Conservation (phyloP, 495 filamentous ascomycete genomes). For the Xylaria grammica region DNA sequence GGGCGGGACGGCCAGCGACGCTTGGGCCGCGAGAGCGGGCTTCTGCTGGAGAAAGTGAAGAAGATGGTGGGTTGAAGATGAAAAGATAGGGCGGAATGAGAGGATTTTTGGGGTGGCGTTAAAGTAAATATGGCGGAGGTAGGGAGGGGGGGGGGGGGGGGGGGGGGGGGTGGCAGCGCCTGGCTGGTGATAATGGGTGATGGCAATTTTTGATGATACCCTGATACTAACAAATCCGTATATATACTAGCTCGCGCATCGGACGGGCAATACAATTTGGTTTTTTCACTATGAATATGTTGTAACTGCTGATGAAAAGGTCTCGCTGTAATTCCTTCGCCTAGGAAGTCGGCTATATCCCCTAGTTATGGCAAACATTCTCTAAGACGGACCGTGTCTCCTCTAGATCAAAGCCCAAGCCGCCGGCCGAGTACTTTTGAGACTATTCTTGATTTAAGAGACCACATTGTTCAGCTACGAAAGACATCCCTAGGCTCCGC, state of each 20-base stretch:
- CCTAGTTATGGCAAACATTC: too few species aligned
- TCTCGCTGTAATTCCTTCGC: too few species aligned
- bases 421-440: too few species aligned
- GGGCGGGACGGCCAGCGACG: constrained; percentile 82
- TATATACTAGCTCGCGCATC: neutral
- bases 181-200: neutral
- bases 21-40: constrained; percentile 82
- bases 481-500: neutral
- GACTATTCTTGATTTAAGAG: constrained; percentile 2
- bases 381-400: too few species aligned
- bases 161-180: neutral
- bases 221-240: neutral
- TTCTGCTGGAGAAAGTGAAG: constrained; percentile 81
- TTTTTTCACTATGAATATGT: too few species aligned
- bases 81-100: too few species aligned
- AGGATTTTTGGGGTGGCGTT: too few species aligned
- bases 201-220: constrained; percentile 17
- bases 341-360: too few species aligned
- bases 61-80: constrained; percentile 60
- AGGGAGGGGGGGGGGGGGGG: neutral
- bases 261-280: too few species aligned
- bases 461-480: neutral
- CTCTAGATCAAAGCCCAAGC: too few species aligned
- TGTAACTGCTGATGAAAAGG: too few species aligned
- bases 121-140: neutral